phyloP scores from a whole-genome alignment of 495 filamentous ascomycete genomes.

The Sabuloglossum arenarium region DNA sequence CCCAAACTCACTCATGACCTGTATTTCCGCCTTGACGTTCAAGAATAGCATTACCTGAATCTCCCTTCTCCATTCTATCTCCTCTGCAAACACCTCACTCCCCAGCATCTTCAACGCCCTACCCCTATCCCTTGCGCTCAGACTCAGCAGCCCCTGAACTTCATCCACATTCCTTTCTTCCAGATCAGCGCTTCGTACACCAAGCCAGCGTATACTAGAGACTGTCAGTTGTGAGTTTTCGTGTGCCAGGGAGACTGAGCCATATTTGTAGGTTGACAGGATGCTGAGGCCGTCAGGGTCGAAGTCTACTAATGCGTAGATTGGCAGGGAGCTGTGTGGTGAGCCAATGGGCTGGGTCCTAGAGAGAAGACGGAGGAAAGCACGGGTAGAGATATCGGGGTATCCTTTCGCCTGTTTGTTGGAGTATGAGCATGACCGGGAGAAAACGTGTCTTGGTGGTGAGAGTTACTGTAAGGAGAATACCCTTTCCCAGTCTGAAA shows the following conservation, averaged over 20 bases:
- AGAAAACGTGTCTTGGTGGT: background rate
- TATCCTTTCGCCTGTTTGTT: conserved; percentile 62
- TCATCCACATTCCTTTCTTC: conserved; percentile 10
- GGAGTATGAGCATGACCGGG: conserved; percentile 8
- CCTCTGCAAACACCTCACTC: conserved; percentile 24
- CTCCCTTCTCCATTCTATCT: conserved; percentile 34
- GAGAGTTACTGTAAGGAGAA: conserved; percentile 43
- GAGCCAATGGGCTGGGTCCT: conserved; percentile 2
- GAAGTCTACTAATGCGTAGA: conserved; percentile 59
- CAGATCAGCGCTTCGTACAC: conserved; percentile 43
- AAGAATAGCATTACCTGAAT: conserved; percentile 76
- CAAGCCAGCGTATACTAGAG: conserved; percentile 48
- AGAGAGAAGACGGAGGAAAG: conserved; percentile 36
- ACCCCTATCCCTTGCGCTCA: conserved; percentile 44
- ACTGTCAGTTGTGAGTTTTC: conserved; percentile 39
- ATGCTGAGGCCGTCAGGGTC: conserved; percentile 80
- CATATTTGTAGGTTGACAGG: conserved; percentile 68
- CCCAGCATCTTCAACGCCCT: conserved; percentile 46
- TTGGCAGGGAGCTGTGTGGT: conserved; percentile 17
- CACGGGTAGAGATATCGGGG: conserved; percentile 63
- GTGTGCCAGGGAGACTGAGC: conserved; percentile 52
- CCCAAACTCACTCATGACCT: conserved; percentile 45
- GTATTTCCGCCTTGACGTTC: conserved; percentile 76
- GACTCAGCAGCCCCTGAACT: conserved; percentile 23
- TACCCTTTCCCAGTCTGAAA: conserved; percentile 30